A percentile compares a stretch with the other conserved stretches of the same genome.
These are phyloP conservation scores for Lachnellula arida DNA, from an alignment of 2,329 filamentous ascomycete genomes.

Conservation along the genomic window DNA sequence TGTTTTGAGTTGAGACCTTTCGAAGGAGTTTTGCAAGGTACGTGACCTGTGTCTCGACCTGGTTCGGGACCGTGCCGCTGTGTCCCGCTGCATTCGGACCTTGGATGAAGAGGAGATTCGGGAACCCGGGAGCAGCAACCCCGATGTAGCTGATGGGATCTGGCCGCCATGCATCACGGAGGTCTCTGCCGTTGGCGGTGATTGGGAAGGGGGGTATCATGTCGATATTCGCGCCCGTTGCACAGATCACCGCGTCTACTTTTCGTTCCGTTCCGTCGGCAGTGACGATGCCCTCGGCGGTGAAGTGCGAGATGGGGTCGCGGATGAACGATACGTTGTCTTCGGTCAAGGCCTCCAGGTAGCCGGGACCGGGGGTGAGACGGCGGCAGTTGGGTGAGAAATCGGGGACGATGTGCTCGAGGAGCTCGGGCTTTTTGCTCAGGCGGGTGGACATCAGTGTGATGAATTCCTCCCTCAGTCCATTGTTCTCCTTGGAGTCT, in stretches of 20 bases:
- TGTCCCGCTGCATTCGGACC: constrained; percentile 56
- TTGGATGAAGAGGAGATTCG: constrained; percentile 61
- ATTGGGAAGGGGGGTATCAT: constrained; percentile 58
- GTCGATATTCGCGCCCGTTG: constrained; percentile 61
- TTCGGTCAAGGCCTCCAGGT: constrained; percentile 58
- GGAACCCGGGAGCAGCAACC: constrained; percentile 58
- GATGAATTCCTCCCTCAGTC: constrained; percentile 32
- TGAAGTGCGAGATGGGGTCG: constrained; percentile 53
- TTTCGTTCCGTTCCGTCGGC: constrained; percentile 50
- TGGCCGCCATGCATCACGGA: constrained; percentile 52
- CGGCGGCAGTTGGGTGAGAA: constrained; percentile 42
- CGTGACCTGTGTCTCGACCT: constrained; percentile 59
- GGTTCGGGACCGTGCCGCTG: constrained; percentile 63
- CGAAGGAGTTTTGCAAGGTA: constrained; percentile 64
- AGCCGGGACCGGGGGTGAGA: constrained; percentile 48
- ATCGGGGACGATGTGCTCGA: constrained; percentile 32
- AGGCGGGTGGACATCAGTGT: constrained; percentile 39
- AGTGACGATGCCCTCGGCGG: constrained; percentile 54
- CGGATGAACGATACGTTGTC: constrained; percentile 59
- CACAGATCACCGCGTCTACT: constrained; percentile 63
- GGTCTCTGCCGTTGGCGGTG: constrained; percentile 47
- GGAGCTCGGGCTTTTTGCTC: constrained; percentile 36
- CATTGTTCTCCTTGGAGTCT: constrained; percentile 35
- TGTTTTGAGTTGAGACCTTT: constrained; percentile 61
- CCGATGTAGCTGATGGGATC: constrained; percentile 65